phyloP scores from a whole-genome alignment of 305 asterid species.

The Caryopteris hybrid region DNA sequence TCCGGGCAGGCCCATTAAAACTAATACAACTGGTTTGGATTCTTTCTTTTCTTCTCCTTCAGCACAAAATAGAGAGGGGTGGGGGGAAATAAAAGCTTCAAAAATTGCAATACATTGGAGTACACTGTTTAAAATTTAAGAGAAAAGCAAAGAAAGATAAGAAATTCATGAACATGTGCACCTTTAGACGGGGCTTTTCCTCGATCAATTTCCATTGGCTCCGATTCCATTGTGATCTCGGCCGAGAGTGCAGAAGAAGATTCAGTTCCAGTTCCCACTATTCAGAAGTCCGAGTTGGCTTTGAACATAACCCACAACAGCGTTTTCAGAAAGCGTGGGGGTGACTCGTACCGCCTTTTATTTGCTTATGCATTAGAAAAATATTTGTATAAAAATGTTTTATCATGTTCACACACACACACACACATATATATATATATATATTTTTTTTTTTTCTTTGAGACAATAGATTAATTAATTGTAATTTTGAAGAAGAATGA shows the following conservation, averaged over 20 bases:
- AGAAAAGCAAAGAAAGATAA: not conserved
- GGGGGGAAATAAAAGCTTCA: not conserved
- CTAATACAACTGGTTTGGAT: constrained; percentile 34
- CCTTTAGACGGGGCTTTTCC: constrained; percentile 32
- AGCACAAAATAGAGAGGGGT: not conserved
- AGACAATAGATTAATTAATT: too few relatives aligned
- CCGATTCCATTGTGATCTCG: constrained; percentile 24
- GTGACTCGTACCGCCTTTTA: too few relatives aligned
- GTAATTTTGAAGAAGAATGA: too few relatives aligned
- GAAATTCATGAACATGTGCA: constrained; percentile 9
- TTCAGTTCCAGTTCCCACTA: not conserved
- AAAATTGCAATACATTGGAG: not conserved
- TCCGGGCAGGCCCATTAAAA: constrained; percentile 87
- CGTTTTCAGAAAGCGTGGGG: constrained; percentile 10
- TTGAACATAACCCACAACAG: not conserved
- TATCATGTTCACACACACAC: too few relatives aligned
- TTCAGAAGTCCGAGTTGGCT: not conserved
- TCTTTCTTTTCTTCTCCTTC: constrained; percentile 27
- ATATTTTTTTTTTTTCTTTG: too few relatives aligned
- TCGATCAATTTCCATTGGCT: constrained; percentile 56
- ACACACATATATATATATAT: too few relatives aligned
- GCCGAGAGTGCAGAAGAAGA: not conserved
- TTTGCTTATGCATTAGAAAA: too few relatives aligned
- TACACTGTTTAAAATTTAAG: not conserved
- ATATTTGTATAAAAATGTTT: too few relatives aligned